These are phyloP conservation scores for Ophiostoma ips DNA, from an alignment of 2,329 filamentous ascomycete genomes.

Conservation along the genomic window DNA sequence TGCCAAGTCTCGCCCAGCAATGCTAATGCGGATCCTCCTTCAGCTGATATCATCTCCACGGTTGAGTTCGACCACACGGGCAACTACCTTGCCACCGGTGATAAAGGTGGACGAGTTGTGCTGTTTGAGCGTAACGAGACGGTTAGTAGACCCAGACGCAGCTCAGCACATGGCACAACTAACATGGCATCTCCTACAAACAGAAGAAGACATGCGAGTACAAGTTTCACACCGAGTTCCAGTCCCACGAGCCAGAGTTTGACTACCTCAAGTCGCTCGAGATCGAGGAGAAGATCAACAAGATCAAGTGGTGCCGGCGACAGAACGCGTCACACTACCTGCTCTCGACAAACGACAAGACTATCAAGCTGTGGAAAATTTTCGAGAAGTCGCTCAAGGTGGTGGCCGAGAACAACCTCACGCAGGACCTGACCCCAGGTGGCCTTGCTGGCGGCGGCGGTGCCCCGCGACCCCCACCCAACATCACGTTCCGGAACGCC, in stretches of 20 bases:
- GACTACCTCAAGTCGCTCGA: conserved; percentile 98
- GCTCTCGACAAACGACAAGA: conserved; percentile 98
- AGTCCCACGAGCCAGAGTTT: conserved; percentile 98
- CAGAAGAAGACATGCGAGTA: conserved; percentile 99
- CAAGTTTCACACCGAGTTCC: conserved; percentile 99
- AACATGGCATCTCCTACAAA: conserved; percentile 15
- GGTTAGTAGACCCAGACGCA: conserved; percentile 40
- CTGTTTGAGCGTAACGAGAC: conserved; percentile 92
- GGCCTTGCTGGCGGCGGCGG: conserved; percentile 63
- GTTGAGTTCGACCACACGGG: conserved; percentile 85
- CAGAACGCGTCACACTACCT: conserved; percentile 98
- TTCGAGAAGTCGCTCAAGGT: conserved; percentile 99
- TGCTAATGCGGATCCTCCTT: not conserved
- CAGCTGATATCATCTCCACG: conserved; percentile 82
- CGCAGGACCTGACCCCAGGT: conserved; percentile 76
- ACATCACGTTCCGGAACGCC: conserved; percentile 63
- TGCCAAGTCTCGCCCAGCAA: not conserved
- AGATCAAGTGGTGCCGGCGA: conserved; percentile 98
- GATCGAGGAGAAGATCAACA: conserved; percentile 99
- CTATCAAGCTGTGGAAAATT: conserved; percentile 99
- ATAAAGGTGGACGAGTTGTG: conserved; percentile 76
- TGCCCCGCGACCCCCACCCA: conserved; percentile 56
- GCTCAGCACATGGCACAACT: conserved; percentile 15
- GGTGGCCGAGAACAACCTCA: conserved; percentile 96
- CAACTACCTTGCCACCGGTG: conserved; percentile 80